phyloP scores from a whole-genome alignment of 2,329 filamentous ascomycete species.

The Colletotrichum limetticola region DNA sequence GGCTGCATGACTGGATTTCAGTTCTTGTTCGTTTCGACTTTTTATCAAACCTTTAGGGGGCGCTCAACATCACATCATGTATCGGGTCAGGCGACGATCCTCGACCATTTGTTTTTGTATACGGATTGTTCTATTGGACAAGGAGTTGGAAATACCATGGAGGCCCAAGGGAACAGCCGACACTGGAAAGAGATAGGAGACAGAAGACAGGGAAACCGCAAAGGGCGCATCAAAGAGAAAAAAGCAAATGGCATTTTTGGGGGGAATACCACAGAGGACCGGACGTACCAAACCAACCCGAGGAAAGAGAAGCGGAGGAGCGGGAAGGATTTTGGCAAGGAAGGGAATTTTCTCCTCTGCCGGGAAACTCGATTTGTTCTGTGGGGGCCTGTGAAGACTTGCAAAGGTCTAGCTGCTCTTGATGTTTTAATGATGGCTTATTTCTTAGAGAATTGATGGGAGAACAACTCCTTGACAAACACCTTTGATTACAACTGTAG shows the following conservation, averaged over 20 bases:
- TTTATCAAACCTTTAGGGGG: background rate
- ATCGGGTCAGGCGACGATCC: conserved; percentile 4
- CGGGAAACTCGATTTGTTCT: background rate
- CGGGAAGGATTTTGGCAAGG: background rate
- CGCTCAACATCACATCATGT: conserved; percentile 14
- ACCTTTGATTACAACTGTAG: no score
- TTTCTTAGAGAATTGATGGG: background rate
- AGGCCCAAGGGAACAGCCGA: conserved; percentile 13
- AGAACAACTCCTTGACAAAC: background rate
- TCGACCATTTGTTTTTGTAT: background rate
- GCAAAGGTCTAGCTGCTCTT: background rate
- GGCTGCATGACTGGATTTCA: conserved; percentile 28
- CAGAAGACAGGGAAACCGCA: background rate
- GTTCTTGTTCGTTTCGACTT: conserved; percentile 17
- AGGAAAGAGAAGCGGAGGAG: background rate
- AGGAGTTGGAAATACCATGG: conserved; percentile 35
- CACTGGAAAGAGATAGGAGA: background rate
- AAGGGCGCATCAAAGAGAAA: conserved; percentile 3
- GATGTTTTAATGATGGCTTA: background rate
- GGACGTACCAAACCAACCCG: background rate
- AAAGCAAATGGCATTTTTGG: conserved; percentile 11
- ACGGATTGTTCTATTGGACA: background rate
- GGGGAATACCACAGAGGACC: background rate
- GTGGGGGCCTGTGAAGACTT: background rate
- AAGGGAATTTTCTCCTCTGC: background rate